These are phyloP conservation scores for Globisporangium viniferum DNA, from an alignment of 352 stramenopile species.

Conservation along the genomic window DNA sequence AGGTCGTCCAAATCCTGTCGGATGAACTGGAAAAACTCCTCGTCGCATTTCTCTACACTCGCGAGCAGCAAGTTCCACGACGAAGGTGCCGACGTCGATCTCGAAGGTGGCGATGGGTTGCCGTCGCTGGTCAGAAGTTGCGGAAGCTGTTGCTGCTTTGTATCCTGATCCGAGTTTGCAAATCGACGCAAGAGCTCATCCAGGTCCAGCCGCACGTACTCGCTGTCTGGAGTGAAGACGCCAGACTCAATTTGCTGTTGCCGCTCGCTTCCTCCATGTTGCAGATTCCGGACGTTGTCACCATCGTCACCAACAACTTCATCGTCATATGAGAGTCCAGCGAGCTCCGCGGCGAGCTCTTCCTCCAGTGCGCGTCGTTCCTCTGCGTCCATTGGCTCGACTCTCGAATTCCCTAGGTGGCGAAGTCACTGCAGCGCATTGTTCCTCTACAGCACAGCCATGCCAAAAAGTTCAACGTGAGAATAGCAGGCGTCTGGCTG, in stretches of 20 bases:
- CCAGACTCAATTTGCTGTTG: neutral
- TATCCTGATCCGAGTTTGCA: neutral
- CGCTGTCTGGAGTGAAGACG: neutral
- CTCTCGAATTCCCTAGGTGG: neutral
- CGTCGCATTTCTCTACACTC: slow-evolving; percentile 35
- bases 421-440: neutral
- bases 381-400: slow-evolving; percentile 27
- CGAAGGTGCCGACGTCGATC: neutral
- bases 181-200: slow-evolving; percentile 22
- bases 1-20: slow-evolving; percentile 28
- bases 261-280: neutral
- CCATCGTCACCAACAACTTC: neutral
- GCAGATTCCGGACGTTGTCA: neutral
- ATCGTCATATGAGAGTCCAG: slow-evolving; percentile 13
- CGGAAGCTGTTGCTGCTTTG: neutral
- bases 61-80: slow-evolving; percentile 35
- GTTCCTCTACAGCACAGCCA: neutral
- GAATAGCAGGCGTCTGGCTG: neutral
- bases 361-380: slow-evolving; percentile 44
- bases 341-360: slow-evolving; percentile 40
- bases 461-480: neutral
- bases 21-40: slow-evolving; percentile 38
- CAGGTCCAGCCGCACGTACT: slow-evolving; percentile 37
- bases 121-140: neutral
- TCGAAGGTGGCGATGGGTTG: neutral